Percentiles rank a stretch among this genome's conserved stretches.
Evolutionary conservation across 345 rosid genomes (phyloP).

Genomic region (Eucalyptus globulus): DNA sequence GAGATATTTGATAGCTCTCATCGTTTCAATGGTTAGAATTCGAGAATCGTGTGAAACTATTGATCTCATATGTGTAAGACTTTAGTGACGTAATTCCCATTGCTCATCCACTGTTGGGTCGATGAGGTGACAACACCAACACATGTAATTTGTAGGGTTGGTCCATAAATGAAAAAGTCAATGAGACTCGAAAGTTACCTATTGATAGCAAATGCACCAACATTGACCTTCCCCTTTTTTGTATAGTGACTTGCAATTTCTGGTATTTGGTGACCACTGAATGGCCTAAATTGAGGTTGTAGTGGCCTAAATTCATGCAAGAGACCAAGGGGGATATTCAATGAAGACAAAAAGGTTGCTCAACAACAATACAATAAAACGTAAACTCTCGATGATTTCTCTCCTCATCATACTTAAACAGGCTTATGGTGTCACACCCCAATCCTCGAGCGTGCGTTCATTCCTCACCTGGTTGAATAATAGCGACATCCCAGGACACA

Average conservation of each 20-base stretch:
- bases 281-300: background rate
- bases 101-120: rapidly evolving
- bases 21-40: background rate
- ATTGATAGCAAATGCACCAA: background rate
- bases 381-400: background rate
- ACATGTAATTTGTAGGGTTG: background rate
- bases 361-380: background rate
- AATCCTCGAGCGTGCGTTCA: too few relatives aligned
- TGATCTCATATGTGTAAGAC: background rate
- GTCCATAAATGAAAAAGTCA: background rate
- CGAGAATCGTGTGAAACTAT: rapidly evolving
- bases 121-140: background rate
- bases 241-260: background rate
- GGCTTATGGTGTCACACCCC: background rate
- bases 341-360: background rate
- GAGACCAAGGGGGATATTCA: background rate
- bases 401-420: background rate
- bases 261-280: background rate
- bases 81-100: background rate
- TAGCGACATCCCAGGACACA: too few relatives aligned
- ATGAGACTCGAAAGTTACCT: background rate
- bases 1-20: background rate
- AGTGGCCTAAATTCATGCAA: background rate
- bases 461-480: too few relatives aligned
- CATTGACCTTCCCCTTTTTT: background rate